Evolutionary conservation across 495 filamentous ascomycete species (phyloP).

Genomic region (Talaromyces trachyspermus): DNA sequence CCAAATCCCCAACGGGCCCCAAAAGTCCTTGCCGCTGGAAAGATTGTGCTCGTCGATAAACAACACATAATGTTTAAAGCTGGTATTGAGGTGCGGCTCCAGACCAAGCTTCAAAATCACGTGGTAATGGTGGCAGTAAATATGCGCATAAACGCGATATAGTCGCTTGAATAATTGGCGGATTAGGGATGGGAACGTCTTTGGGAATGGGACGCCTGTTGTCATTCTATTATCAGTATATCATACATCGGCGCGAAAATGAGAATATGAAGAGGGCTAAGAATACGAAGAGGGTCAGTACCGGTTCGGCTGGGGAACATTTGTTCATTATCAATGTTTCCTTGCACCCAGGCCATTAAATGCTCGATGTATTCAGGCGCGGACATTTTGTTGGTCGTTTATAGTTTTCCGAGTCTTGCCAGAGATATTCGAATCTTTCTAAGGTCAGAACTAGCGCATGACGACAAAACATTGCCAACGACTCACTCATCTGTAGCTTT

Average conservation of each 20-base stretch:
- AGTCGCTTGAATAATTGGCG: conserved; percentile 96
- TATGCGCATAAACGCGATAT: conserved; percentile 97
- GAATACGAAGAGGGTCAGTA: conserved; percentile 23
- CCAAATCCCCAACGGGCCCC: conserved; percentile 92
- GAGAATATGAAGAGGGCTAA: not conserved
- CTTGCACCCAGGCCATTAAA: conserved; percentile 92
- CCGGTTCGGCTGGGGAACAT: conserved; percentile 91
- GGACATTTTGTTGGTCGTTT: conserved; percentile 94
- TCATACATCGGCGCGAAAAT: too few relatives aligned
- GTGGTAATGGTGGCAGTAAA: conserved; percentile 99
- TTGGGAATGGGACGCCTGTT: conserved; percentile 87
- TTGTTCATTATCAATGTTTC: conserved; percentile 89
- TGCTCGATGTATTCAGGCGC: conserved; percentile 97
- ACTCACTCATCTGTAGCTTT: conserved; percentile 95
- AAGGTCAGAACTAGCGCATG: conserved; percentile 1
- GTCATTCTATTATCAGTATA: conserved; percentile 9
- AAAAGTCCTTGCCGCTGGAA: conserved; percentile 91
- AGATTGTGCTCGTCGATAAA: conserved; percentile 91
- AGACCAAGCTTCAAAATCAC: conserved; percentile 91
- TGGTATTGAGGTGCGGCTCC: conserved; percentile 96
- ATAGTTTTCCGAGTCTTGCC: conserved; percentile 91
- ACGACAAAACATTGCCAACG: not conserved
- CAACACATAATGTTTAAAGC: conserved; percentile 98
- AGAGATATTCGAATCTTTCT: conserved; percentile 88
- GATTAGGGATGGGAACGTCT: conserved; percentile 77